Conservation (phyloP, 1,139 yeast genomes). For the Geotrichum bryndzae region DNA sequence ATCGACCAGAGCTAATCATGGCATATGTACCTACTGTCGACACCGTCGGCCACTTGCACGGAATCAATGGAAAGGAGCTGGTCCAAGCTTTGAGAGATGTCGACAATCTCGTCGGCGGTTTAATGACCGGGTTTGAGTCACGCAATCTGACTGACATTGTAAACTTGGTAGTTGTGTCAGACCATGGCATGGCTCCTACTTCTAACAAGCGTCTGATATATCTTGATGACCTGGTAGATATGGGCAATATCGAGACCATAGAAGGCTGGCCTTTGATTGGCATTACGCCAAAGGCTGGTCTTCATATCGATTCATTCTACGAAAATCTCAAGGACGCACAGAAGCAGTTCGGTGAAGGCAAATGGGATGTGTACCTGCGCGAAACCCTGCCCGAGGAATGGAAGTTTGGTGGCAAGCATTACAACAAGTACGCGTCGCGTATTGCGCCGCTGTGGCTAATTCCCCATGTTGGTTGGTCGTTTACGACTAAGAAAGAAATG, state of each 20-base stretch:
- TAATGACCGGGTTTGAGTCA: slow-evolving; percentile 44
- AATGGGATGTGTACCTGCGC: slow-evolving; percentile 46
- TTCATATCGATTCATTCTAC: slow-evolving; percentile 38
- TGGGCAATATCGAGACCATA: slow-evolving; percentile 49
- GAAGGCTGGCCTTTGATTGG: slow-evolving; percentile 94
- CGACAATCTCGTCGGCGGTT: slow-evolving; percentile 53
- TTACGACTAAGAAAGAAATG: slow-evolving; percentile 57
- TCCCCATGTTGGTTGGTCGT: slow-evolving; percentile 73
- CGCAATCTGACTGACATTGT: slow-evolving; percentile 61
- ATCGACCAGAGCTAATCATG: slow-evolving; percentile 72
- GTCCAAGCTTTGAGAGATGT: slow-evolving; percentile 53
- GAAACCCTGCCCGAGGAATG: slow-evolving; percentile 61
- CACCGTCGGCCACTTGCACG: slow-evolving; percentile 64
- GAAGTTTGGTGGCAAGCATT: slow-evolving; percentile 54
- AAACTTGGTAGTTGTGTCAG: slow-evolving; percentile 74
- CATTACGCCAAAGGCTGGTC: slow-evolving; percentile 48
- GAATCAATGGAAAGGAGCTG: slow-evolving; percentile 56
- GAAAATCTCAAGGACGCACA: slow-evolving; percentile 31
- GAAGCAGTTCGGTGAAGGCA: slow-evolving; percentile 29
- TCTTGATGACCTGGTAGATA: slow-evolving; percentile 62
- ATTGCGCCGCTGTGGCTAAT: slow-evolving; percentile 82
- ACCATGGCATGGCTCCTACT: slow-evolving; percentile 93
- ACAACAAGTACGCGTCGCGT: slow-evolving; percentile 48
- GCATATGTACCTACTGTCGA: slow-evolving; percentile 80
- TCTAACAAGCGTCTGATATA: slow-evolving; percentile 56